Evolutionary conservation across 2,329 filamentous ascomycete species (phyloP), one percentile per base, ranked within the genome.

Genomic region (Periglandula ipomoeae): DNA sequence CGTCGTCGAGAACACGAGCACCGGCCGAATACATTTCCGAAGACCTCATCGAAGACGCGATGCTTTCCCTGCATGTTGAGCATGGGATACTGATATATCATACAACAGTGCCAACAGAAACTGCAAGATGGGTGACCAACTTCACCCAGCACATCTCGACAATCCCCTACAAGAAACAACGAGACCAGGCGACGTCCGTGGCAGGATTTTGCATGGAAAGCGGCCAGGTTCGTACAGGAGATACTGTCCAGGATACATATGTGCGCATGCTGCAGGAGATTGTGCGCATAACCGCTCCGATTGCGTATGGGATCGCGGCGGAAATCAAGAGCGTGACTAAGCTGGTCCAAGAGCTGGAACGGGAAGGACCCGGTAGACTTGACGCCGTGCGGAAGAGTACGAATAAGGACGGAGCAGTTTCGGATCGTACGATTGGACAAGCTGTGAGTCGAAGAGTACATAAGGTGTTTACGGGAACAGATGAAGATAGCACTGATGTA

Each of bases 111-210:
- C 58, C 75, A 0, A 60, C 77, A 0, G 84, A 89, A 58, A 86
- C 84, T 1, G 84, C 85, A 2, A 76, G 84, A 56, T 88, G 85
- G 83, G 80, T 90, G 26, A 70, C 75, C 26, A 72, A 77, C 30
- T 88, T 90, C 58, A 91, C 87, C 0, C 84, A 89, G 58, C 84
- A 91, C 61, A 82, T 91, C 44, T 85, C 84, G 7, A 86, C 82
- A 1, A 80, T 85, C 20, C 87, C 85, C 0, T 90, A 90, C 63
- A 79, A 79, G 54, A 76, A 70, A 46, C 72, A 74, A 55, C 66
- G 67, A 20, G 76, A 80, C 48, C 64, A 65, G 30, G 62, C 66
- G 44, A 70, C 70, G 47, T 72, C 75, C 1, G 70, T 75, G 11
- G 81, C 79, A 1, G 73, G 77, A 0, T 91, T 91, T 62, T 90